Evolutionary conservation across 805 yeast species (phyloP), one percentile per base, ranked within the genome.

Genomic region (Hanseniaspora thailandica): DNA sequence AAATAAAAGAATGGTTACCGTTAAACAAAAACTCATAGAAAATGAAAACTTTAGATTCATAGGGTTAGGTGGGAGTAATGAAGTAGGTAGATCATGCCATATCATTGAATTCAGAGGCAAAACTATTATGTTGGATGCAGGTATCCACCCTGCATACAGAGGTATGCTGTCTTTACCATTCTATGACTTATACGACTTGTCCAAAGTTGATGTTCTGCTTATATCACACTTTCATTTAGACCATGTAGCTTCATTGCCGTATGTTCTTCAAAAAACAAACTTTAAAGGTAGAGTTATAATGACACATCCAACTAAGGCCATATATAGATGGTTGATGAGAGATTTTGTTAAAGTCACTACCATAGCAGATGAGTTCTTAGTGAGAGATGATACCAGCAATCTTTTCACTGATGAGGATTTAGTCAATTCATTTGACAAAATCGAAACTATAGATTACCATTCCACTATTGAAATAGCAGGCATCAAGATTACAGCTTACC

Each of bases 271-370:
- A 62, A 94, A 88, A 62, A 93, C 99, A 0, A 84, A 77, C 58
- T 93, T 93, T 72, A 82, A 80, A 62, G 99, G 99, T 2, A 77
- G 96, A 47, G 98, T 93, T 5, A 90, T 90, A 66, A 93, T 93
- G 99, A 93, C 99, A 30, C 97, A 93, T 67, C 97, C 99, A 5
- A 93, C 98, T 0, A 93, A 93, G 70, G 97, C 98, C 38, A 93
- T 93, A 55, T 93, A 89, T 66, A 77, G 96, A 58, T 93, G 98
- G 97, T 75, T 93, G 44, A 68, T 93, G 55, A 82, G 88, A 56
- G 99, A 93, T 73, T 93, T 89, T 62, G 97, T 93, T 17, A 76
- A 90, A 61, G 97, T 93, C 26, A 86, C 96, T 0, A 74, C 74
- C 8, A 75, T 71, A 41, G 79, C 78, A 44, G 72, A 75, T 2